A percentile compares a stretch with the other conserved stretches of the same genome.
Evolutionary conservation across 176 grass and related monocot genomes (phyloP).

Genomic region (Oryza meyeriana): DNA sequence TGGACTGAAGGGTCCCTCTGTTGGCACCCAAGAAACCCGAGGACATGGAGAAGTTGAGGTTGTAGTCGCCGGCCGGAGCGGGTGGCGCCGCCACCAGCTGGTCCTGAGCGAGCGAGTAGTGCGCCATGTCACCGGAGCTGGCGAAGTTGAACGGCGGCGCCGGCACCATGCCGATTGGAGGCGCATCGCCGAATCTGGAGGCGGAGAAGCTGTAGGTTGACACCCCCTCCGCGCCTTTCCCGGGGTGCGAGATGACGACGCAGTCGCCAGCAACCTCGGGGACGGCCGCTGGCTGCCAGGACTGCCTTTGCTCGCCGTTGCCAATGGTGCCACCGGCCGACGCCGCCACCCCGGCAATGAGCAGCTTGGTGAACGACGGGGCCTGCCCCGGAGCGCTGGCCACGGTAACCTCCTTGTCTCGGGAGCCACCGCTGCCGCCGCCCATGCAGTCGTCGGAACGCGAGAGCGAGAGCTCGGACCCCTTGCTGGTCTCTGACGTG

Average conservation of each 20-base stretch:
- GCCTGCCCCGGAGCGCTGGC: slow-evolving; percentile 37
- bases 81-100: slow-evolving; percentile 12
- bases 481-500: slow-evolving; percentile 87
- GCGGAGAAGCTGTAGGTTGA: slow-evolving; percentile 24
- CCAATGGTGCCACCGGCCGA: slow-evolving; percentile 23
- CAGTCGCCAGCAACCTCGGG: slow-evolving; percentile 24
- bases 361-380: slow-evolving; percentile 74
- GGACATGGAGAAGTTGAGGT: slow-evolving; percentile 73
- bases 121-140: slow-evolving; percentile 52
- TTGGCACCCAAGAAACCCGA: slow-evolving; percentile 70
- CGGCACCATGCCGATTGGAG: slow-evolving; percentile 33
- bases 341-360: slow-evolving; percentile 49
- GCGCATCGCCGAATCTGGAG: slow-evolving; percentile 40
- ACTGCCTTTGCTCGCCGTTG: slow-evolving; percentile 28
- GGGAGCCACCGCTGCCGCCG: slow-evolving; percentile 9
- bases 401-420: slow-evolving; percentile 57
- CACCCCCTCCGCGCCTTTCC: slow-evolving; percentile 12
- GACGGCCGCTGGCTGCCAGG: slow-evolving; percentile 9
- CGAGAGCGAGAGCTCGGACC: slow-evolving; percentile 68
- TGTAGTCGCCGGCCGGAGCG: slow-evolving; percentile 57
- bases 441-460: slow-evolving; percentile 54
- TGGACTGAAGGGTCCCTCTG: slow-evolving; percentile 99
- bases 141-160: slow-evolving; percentile 39
- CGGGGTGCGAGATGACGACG: slow-evolving; percentile 7
- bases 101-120: slow-evolving; percentile 58